phyloP scores from a whole-genome alignment of 371 early-diverging fungal genomes.

The Choanephora cucurbitarum region DNA sequence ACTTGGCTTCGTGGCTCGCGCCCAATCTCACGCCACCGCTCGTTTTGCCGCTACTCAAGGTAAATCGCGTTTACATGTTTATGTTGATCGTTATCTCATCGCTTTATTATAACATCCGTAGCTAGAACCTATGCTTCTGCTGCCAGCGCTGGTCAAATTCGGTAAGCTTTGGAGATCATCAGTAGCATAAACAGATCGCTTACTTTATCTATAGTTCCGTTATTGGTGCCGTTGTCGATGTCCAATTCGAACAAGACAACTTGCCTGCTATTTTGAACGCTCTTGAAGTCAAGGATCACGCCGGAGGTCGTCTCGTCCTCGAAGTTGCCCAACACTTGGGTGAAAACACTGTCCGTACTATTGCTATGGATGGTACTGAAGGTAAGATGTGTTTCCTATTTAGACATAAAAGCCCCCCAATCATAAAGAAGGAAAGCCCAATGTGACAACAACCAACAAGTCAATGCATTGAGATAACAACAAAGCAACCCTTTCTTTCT shows the following conservation, averaged over 20 bases:
- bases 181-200: background rate
- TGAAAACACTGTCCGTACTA: slow-evolving; percentile 98
- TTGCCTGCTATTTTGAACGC: slow-evolving; percentile 97
- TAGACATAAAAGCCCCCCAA: slow-evolving; percentile 8
- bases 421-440: too few species aligned
- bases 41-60: too few species aligned
- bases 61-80: too few species aligned
- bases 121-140: slow-evolving; percentile 28
- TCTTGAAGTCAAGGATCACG: slow-evolving; percentile 87
- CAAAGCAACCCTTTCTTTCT: background rate
- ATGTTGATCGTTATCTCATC: too few species aligned
- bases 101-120: background rate
- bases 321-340: slow-evolving; percentile 98
- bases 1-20: too few species aligned
- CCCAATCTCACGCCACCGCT: too few species aligned
- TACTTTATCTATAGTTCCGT: slow-evolving; percentile 48
- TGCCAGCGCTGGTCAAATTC: slow-evolving; percentile 41
- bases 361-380: slow-evolving; percentile 97
- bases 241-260: slow-evolving; percentile 91
- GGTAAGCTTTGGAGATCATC: slow-evolving; percentile 22
- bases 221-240: slow-evolving; percentile 98
- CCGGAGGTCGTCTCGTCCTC: slow-evolving; percentile 86
- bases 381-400: slow-evolving; percentile 20
- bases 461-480: too few species aligned
- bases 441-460: too few species aligned